phyloP scores from a whole-genome alignment of 192 early-diverging fungal genomes.

The Gryganskiella cystojenkinii region DNA sequence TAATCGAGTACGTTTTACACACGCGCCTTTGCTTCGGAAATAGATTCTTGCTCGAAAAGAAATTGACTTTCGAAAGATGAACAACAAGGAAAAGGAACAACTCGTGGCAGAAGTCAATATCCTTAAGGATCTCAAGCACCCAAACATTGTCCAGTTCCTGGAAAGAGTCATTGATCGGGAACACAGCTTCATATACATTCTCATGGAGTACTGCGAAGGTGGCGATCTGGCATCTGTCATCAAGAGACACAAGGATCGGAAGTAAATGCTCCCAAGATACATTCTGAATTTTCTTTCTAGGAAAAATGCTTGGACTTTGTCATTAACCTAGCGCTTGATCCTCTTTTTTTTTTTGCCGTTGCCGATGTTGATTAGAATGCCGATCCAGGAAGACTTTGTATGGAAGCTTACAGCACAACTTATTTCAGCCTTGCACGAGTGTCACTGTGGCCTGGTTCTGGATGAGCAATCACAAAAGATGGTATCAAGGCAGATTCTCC shows the following conservation, averaged over 20 bases:
- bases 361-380: slow-evolving; percentile 50
- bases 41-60: slow-evolving; percentile 82
- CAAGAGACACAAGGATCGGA: slow-evolving; percentile 67
- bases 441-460: slow-evolving; percentile 63
- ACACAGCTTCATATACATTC: slow-evolving; percentile 76
- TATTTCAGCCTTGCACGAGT: slow-evolving; percentile 73
- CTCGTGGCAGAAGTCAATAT: slow-evolving; percentile 83
- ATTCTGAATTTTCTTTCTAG: not conserved
- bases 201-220: slow-evolving; percentile 86
- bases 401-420: slow-evolving; percentile 78
- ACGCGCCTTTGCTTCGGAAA: not conserved
- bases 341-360: too few relatives aligned
- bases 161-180: slow-evolving; percentile 74
- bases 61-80: slow-evolving; percentile 84
- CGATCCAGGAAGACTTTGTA: slow-evolving; percentile 71
- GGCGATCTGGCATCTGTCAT: slow-evolving; percentile 77
- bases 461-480: slow-evolving; percentile 33
- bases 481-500: slow-evolving; percentile 63
- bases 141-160: slow-evolving; percentile 79
- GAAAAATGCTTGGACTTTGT: not conserved
- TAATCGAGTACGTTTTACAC: not conserved
- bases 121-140: slow-evolving; percentile 74
- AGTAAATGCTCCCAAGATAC: slow-evolving; percentile 27
- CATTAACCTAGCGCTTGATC: not conserved
- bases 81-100: slow-evolving; percentile 75